phyloP scores from a whole-genome alignment of 805 yeast genomes.

The Wickerhamiella sergipiensis region DNA sequence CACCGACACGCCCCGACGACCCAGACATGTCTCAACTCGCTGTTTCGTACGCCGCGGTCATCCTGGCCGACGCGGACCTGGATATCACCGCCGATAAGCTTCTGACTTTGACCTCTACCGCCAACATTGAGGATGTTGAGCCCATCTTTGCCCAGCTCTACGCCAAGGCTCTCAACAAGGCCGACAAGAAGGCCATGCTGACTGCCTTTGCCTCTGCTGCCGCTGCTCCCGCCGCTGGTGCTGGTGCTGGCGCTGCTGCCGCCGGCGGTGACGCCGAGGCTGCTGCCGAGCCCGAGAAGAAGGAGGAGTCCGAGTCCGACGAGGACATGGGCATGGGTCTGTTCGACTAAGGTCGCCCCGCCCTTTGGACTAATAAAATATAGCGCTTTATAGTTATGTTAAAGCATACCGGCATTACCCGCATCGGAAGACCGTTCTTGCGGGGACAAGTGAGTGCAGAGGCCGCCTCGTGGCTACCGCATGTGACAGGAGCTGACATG shows the following conservation, averaged over 20 bases:
- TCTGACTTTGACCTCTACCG: constrained; percentile 62
- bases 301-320: constrained; percentile 45
- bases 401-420: no score
- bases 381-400: background rate
- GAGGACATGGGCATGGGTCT: constrained; percentile 94
- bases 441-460: no score
- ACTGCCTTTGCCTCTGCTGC: constrained; percentile 54
- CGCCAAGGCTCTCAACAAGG: constrained; percentile 79
- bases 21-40: constrained; percentile 18
- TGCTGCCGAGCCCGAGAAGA: constrained; percentile 42
- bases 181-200: constrained; percentile 69
- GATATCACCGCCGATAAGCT: constrained; percentile 85
- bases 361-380: constrained; percentile 5
- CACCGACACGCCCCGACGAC: background rate
- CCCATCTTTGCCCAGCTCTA: constrained; percentile 73
- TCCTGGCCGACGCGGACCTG: constrained; percentile 92
- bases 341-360: constrained; percentile 37
- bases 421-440: no score
- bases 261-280: constrained; percentile 47
- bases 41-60: constrained; percentile 63
- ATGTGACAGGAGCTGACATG: no score
- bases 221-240: constrained; percentile 47
- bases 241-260: constrained; percentile 49
- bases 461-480: no score
- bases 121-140: constrained; percentile 48